A percentile compares a stretch with the other conserved stretches of the same genome.
Conservation (phyloP, 108 stramenopile species). For the Pseudonitzschia multistriata region DNA sequence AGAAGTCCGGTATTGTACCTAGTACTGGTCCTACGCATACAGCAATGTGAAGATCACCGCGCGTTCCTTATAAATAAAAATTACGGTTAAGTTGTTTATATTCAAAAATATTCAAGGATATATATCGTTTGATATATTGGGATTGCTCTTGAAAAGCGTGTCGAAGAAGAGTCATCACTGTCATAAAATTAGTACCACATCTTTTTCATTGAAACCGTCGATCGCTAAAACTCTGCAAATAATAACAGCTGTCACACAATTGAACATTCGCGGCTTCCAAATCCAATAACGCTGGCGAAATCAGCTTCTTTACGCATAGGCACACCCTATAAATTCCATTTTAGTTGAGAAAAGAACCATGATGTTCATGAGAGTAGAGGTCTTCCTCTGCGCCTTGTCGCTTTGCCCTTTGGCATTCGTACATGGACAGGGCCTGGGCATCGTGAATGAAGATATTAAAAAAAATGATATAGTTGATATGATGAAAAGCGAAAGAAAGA, state of each 20-base stretch:
- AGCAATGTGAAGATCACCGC: no score
- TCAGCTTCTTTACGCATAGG: neutral
- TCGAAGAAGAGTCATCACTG: no score
- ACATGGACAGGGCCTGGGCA: neutral
- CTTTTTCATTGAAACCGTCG: neutral
- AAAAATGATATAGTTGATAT: neutral
- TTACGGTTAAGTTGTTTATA: neutral
- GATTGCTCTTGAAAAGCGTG: neutral
- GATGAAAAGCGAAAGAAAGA: neutral
- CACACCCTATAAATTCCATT: neutral
- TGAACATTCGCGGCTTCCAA: neutral
- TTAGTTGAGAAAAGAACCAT: conserved; percentile 1
- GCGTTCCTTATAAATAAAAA: neutral
- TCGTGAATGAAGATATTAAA: neutral
- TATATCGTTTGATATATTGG: neutral
- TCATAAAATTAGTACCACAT: neutral
- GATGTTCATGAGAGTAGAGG: conserved; percentile 2
- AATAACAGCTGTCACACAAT: neutral
- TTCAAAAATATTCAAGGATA: neutral
- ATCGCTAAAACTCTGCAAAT: neutral
- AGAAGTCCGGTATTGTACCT: no score
- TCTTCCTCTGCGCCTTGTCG: conserved; percentile 15
- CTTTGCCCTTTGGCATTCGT: conserved; percentile 1
- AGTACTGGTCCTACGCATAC: no score
- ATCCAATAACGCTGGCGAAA: neutral